Percentiles rank a stretch among this genome's conserved stretches.
Conservation (phyloP, 2,329 filamentous ascomycete genomes). For the Ophiostoma novo-ulmi region DNA sequence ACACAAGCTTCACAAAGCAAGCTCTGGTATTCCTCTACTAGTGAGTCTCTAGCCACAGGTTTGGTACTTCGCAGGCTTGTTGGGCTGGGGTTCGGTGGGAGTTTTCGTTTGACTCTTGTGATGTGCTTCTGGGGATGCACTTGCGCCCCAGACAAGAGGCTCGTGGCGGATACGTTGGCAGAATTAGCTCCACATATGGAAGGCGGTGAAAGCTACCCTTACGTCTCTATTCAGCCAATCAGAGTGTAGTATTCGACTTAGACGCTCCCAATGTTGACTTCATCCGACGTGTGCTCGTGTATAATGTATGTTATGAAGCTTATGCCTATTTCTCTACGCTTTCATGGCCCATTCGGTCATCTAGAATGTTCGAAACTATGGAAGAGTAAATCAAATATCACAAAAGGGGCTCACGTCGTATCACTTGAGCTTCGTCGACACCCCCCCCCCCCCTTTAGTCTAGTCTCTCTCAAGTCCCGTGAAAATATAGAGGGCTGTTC, state of each 20-base stretch:
- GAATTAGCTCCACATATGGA: neutral
- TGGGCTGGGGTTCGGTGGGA: neutral
- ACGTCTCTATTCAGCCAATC: neutral
- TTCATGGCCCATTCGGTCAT: neutral
- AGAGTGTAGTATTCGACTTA: neutral
- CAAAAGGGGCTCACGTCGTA: neutral
- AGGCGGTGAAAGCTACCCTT: neutral
- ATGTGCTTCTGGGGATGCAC: neutral
- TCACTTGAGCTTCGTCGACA: neutral
- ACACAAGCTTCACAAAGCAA: neutral
- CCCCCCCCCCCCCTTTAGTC: neutral
- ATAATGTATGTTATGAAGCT: neutral
- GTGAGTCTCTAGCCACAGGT: neutral
- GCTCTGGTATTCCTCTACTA: neutral
- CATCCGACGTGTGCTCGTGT: neutral
- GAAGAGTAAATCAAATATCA: neutral
- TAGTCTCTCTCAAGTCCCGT: neutral
- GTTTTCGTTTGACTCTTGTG: neutral
- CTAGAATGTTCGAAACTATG: neutral
- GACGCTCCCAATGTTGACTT: neutral
- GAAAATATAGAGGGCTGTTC: neutral
- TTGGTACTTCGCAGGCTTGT: neutral
- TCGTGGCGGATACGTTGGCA: neutral
- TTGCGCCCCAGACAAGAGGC: conserved; percentile 7
- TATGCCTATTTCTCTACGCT: neutral